Evolutionary conservation across 768 basidiomycete genomes (phyloP).

Genomic region (Hygrocybe punicea): DNA sequence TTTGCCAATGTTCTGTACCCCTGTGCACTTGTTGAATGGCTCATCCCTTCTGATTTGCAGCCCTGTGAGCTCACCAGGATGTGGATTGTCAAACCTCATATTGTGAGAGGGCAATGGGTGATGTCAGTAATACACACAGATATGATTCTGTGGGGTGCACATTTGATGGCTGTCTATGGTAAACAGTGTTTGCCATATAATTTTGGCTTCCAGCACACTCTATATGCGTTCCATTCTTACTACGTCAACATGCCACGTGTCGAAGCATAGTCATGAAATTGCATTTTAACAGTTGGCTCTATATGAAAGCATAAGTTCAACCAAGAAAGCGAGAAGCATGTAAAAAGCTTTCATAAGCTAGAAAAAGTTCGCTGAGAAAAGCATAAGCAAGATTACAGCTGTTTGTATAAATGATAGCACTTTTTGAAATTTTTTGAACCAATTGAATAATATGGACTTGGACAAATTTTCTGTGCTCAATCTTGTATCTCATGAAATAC

Average conservation of each 20-base stretch:
- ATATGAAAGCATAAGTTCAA: neutral
- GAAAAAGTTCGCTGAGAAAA: neutral
- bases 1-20: slow-evolving; percentile 11
- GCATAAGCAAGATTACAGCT: neutral
- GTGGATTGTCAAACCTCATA: slow-evolving; percentile 22
- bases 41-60: slow-evolving; percentile 11
- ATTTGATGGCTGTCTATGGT: slow-evolving; percentile 9
- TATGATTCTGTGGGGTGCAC: slow-evolving; percentile 9
- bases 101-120: neutral
- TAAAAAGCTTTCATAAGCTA: neutral
- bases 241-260: slow-evolving; percentile 21
- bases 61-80: slow-evolving; percentile 31
- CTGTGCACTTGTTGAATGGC: slow-evolving; percentile 36
- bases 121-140: slow-evolving; percentile 25
- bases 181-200: slow-evolving; percentile 3
- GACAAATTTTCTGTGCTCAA: too few species aligned
- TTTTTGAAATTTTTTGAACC: too few species aligned
- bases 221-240: slow-evolving; percentile 15
- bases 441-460: too few species aligned
- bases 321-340: neutral
- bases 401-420: too few species aligned
- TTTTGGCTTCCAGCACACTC: slow-evolving; percentile 1
- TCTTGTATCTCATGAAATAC: too few species aligned
- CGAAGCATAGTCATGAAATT: slow-evolving; percentile 17
- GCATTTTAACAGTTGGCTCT: neutral